Evolutionary conservation across 2,329 filamentous ascomycete species (phyloP).

Genomic region (Pseudocercospora eumusae): DNA sequence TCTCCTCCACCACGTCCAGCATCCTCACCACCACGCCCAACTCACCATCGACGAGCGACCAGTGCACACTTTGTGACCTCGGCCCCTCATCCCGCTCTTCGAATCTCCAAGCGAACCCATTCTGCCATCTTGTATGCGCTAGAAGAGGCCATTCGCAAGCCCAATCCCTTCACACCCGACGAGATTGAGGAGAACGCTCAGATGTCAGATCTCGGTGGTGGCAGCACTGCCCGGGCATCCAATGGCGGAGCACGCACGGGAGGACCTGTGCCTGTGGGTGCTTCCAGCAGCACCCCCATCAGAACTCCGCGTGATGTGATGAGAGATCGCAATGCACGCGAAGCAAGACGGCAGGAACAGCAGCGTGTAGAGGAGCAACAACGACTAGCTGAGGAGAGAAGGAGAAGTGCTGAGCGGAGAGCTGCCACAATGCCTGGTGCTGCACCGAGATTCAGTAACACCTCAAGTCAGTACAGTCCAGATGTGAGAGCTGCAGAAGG

Average conservation of each 20-base stretch:
- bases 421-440: constrained; percentile 43
- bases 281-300: constrained; percentile 57
- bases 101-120: constrained; percentile 80
- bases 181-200: constrained; percentile 82
- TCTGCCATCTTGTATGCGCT: constrained; percentile 90
- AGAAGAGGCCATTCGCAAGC: constrained; percentile 83
- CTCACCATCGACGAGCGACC: constrained; percentile 39
- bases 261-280: constrained; percentile 56
- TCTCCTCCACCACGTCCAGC: constrained; percentile 22
- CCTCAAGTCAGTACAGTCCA: constrained; percentile 36
- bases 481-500: constrained; percentile 31
- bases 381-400: constrained; percentile 56
- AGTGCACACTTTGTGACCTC: constrained; percentile 36
- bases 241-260: constrained; percentile 59
- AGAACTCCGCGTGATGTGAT: constrained; percentile 88
- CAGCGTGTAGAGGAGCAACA: constrained; percentile 53
- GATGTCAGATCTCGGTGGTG: constrained; percentile 81
- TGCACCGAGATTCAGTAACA: constrained; percentile 30
- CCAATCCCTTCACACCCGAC: constrained; percentile 80
- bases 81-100: constrained; percentile 58
- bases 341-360: constrained; percentile 68
- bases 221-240: constrained; percentile 45
- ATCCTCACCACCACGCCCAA: constrained; percentile 34
- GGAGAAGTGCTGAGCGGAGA: constrained; percentile 61
- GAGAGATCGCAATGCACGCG: constrained; percentile 78